phyloP scores from a whole-genome alignment of 2,329 filamentous ascomycete genomes.

The Colletotrichum tropicale region DNA sequence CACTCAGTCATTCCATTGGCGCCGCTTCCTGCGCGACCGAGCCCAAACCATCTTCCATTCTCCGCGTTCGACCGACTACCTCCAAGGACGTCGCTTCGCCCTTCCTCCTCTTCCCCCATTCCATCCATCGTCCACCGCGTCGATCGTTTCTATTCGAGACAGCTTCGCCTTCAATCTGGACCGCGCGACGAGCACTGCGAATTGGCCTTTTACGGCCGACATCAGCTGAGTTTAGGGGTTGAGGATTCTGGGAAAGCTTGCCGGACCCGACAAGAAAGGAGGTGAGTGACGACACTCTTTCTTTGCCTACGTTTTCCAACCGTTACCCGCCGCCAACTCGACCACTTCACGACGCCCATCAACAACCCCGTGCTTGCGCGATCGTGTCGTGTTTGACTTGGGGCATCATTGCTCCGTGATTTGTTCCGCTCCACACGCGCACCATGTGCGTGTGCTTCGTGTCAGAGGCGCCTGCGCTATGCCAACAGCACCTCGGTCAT shows the following conservation, averaged over 20 bases:
- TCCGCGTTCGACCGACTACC: constrained; percentile 19
- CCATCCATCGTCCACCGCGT: constrained; percentile 15
- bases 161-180: constrained; percentile 9
- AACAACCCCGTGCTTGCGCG: neutral
- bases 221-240: constrained; percentile 29
- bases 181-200: constrained; percentile 14
- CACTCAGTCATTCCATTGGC: constrained; percentile 19
- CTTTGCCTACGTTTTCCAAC: neutral
- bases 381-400: neutral
- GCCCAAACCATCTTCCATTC: constrained; percentile 20
- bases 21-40: constrained; percentile 22
- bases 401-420: neutral
- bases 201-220: constrained; percentile 29
- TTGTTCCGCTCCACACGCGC: neutral
- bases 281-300: constrained; percentile 15
- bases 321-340: neutral
- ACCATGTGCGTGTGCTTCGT: neutral
- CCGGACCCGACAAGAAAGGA: constrained; percentile 17
- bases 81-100: constrained; percentile 7
- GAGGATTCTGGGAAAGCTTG: constrained; percentile 26
- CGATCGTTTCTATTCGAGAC: constrained; percentile 3
- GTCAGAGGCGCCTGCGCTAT: neutral
- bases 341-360: neutral
- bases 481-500: constrained; percentile 18
- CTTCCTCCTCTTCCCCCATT: constrained; percentile 3